Percentiles rank a stretch among this genome's conserved stretches.
Evolutionary conservation across 2,329 filamentous ascomycete genomes (phyloP).

Genomic region (Aspergillus costaricaensis): DNA sequence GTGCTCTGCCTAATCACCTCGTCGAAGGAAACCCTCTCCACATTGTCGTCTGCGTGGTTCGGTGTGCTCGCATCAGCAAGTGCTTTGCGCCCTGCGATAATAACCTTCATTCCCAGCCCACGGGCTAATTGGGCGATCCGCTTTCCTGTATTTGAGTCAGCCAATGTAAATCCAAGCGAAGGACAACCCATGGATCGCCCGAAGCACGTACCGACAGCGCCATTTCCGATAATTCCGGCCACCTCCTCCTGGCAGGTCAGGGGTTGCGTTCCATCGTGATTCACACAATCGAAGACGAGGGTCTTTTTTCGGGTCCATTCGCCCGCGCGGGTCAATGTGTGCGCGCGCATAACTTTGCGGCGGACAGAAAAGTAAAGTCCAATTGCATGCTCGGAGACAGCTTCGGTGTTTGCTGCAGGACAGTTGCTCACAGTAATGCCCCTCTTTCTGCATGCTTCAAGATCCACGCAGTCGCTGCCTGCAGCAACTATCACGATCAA

Average conservation of each 20-base stretch:
- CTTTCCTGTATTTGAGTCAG: conserved; percentile 31
- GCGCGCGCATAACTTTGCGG: conserved; percentile 43
- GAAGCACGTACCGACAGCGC: conserved; percentile 44
- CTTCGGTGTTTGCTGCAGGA: conserved; percentile 50
- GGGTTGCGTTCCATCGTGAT: conserved; percentile 38
- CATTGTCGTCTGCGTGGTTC: conserved; percentile 6
- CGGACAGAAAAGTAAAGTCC: conserved; percentile 52
- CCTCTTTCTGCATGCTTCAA: conserved; percentile 44
- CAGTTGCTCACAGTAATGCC: conserved; percentile 51
- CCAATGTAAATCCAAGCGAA: not conserved
- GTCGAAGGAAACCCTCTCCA: conserved; percentile 29
- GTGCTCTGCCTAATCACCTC: conserved; percentile 32
- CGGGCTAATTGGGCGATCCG: conserved; percentile 48
- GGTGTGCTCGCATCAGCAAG: conserved; percentile 16
- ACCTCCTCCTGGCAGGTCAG: conserved; percentile 52
- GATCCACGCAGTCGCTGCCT: conserved; percentile 52
- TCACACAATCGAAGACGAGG: conserved; percentile 34
- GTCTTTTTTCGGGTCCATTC: conserved; percentile 47
- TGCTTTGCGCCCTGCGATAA: conserved; percentile 52
- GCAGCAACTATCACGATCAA: conserved; percentile 50
- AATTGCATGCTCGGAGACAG: conserved; percentile 54
- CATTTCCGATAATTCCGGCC: conserved; percentile 54
- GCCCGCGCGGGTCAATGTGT: conserved; percentile 36
- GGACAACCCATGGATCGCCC: not conserved
- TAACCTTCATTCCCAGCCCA: conserved; percentile 52